Base-by-base conservation (phyloP, 2,329 filamentous ascomycete species). In the Pseudonectria buxi region DNA sequence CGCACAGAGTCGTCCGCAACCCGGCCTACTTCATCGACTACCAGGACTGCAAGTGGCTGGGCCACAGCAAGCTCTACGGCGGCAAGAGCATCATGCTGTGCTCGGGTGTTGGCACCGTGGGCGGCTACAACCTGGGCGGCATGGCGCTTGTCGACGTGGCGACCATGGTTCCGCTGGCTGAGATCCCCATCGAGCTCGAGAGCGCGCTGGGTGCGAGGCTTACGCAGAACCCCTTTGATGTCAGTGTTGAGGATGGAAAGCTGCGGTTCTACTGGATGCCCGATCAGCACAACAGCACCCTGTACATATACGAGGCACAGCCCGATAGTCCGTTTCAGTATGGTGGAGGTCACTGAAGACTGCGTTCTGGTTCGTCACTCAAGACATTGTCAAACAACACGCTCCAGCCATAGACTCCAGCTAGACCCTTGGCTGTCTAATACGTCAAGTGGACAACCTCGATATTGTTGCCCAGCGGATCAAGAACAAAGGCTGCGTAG, bases 381-480 rank as follows among this genome's bases (percentile, higher is more conserved):
- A n/a, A n/a, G n/a, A n/a, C n/a, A n/a, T n/a, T n/a, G n/a, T n/a
- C n/a, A n/a, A n/a, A n/a, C n/a, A n/a, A n/a, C n/a, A n/a, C n/a
- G n/a, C n/a, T n/a, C n/a, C n/a, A n/a, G n/a, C n/a, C n/a, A n/a
- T n/a, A n/a, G n/a, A n/a, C n/a, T n/a, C n/a, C n/a, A n/a, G n/a
- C n/a, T n/a, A n/a, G n/a, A n/a, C n/a, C n/a, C n/a, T 14, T 27
- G 6, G 11, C 12, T 27, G 4, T 5, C 27, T 26, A 29, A 14
- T 26, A 39, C 25, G 41, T 35, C 31, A 53, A 12, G 28, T 53
- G 46, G 16, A 70, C 58, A 33, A 61, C 62, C 53, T 75, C 72
- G 29, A 74, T 62, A 43, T 75, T 75, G 45, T 74, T 74, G 0
- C 71, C 71, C 4, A 59, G 53, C 2, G 69, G 68, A 45, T 74